Base-by-base conservation (phyloP, 148 eudicot species). In the Rhododendron kiyosumense region DNA sequence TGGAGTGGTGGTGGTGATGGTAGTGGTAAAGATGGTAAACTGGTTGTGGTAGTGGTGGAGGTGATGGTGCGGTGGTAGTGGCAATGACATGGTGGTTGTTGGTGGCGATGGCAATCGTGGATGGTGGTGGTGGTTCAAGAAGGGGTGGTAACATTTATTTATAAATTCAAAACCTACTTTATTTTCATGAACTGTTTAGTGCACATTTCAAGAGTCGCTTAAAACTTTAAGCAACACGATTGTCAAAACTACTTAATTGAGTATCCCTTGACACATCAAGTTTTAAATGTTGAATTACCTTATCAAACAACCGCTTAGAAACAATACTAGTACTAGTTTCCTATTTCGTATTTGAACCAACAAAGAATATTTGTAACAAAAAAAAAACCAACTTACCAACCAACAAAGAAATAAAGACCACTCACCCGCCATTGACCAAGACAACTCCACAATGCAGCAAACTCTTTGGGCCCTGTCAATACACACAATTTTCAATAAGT, bases 391-490 rank as follows among this genome's bases (percentile, higher is more conserved):
- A 63, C 1, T 59, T 26, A 9, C 30, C 73, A 32, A 63, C 1
- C 76, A 32, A 18, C 61, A 20, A 51, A 20, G 49, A 65, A 74
- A 38, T 57, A 41, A 48, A 45, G 14, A 84, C 32, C 81, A 90
- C 98, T 91, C 90, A 95, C 98, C 79, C 94, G 95, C 98, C 96
- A 95, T 88, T 94, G 91, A 86, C 95, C 94, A 38, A 95, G 92
- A 87, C 96, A 93, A 79, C 91, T 92, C 96, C 98, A 95, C 81
- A 95, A 81, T 63, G 91, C 93, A 52, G 93, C 93, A 84, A 95
- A 95, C 89, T 93, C 98, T 76, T 82, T 86, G 3, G 94, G 94
- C 63, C 98, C 98, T 95, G 84, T 82, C 20, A 54, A 54, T 17
- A 18, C 6, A 18, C 22, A 54, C 61, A 17, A 17, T 54, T 54